Percentiles rank a stretch among this genome's conserved stretches.
Conservation (phyloP, 2,329 filamentous ascomycete species). For the Xylariales sp. region DNA sequence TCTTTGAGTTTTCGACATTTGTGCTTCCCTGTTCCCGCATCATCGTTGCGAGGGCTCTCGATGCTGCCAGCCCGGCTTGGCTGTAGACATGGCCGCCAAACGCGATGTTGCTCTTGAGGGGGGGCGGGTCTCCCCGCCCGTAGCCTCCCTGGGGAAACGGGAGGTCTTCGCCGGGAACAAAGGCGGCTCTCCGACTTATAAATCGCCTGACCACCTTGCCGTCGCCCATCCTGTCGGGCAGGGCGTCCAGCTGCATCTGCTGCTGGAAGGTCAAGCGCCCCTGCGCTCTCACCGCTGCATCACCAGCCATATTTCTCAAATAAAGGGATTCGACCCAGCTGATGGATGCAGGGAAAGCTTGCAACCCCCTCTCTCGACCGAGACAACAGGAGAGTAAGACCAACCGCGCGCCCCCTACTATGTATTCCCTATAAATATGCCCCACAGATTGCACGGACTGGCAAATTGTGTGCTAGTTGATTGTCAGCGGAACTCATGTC, state of each 20-base stretch:
- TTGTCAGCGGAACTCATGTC: no score
- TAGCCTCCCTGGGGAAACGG: slow-evolving; percentile 4
- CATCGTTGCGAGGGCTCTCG: no score
- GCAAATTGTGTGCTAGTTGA: no score
- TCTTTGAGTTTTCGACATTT: slow-evolving; percentile 20
- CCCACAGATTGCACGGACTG: no score
- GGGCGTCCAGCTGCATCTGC: slow-evolving; percentile 24
- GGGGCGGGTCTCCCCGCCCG: slow-evolving; percentile 7
- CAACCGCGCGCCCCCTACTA: no score
- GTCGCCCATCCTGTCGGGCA: slow-evolving; percentile 17
- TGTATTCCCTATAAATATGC: no score
- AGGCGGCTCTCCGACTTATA: slow-evolving; percentile 29
- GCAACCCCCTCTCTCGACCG: no score
- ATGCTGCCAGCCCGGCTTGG: slow-evolving; percentile 34
- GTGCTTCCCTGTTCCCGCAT: no score
- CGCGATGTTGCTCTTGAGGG: slow-evolving; percentile 15
- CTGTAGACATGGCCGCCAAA: slow-evolving; percentile 42
- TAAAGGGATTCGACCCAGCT: no score
- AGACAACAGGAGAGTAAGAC: no score
- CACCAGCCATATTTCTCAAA: slow-evolving; percentile 2
- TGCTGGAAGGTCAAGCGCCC: slow-evolving; percentile 30
- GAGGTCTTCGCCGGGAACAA: slow-evolving; percentile 26
- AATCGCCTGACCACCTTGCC: slow-evolving; percentile 20
- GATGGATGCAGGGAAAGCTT: no score
- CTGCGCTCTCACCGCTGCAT: neutral